Percentiles rank a stretch among this genome's conserved stretches.
Conservation (phyloP, 169 alveolate genomes). For the Plasmodium cynomolgi region DNA sequence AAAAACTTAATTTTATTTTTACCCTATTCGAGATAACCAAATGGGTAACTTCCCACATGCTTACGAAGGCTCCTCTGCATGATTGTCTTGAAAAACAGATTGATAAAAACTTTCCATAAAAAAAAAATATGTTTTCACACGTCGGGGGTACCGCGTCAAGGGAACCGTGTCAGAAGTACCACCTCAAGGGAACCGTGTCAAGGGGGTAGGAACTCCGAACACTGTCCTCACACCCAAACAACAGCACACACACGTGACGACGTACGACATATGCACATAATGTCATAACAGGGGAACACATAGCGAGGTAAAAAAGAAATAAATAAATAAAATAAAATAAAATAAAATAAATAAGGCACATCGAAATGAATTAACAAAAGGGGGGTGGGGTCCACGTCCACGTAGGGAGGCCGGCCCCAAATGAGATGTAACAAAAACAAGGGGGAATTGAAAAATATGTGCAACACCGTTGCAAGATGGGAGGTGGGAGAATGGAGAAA, state of each 20-base stretch:
- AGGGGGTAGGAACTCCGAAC: not conserved
- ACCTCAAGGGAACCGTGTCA: not conserved
- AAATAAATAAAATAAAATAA: no score
- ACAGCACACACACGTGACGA: not conserved
- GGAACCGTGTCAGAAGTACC: not conserved
- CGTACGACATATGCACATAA: not conserved
- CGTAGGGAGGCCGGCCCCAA: not conserved
- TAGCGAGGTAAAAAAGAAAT: not conserved
- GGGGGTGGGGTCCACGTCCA: not conserved
- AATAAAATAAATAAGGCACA: not conserved
- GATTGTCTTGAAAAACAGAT: not conserved
- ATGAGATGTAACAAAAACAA: not conserved
- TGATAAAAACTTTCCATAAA: slow-evolving; percentile 1
- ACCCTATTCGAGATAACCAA: not conserved
- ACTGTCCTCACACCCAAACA: not conserved
- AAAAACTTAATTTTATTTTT: not conserved
- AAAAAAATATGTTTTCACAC: not conserved
- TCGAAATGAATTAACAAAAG: not conserved
- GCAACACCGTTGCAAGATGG: not conserved
- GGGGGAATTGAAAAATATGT: not conserved
- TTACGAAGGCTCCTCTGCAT: not conserved
- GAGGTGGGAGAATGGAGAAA: not conserved
- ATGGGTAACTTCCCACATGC: not conserved
- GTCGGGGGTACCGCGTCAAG: not conserved
- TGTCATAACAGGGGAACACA: not conserved